Evolutionary conservation across 2,329 filamentous ascomycete genomes (phyloP), one percentile per base, ranked within the genome.

Genomic region (Incumbomyces lentus): DNA sequence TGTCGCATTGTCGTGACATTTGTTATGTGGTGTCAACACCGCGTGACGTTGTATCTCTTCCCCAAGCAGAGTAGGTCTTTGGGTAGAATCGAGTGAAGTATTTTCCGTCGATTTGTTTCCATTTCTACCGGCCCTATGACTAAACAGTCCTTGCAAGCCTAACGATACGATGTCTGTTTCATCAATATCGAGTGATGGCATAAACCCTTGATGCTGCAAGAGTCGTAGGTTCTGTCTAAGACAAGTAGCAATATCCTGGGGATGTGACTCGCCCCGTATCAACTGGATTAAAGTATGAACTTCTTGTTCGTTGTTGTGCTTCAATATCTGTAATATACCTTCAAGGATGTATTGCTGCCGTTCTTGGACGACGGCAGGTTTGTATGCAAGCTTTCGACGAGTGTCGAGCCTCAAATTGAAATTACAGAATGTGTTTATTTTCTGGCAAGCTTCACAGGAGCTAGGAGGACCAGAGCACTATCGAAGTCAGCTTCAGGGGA

Each of bases 261-360:
- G 42, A 16, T 11, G 16, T 30, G 42, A 33, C 13, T 45, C 33
- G 13, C 34, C 18, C 2, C 42, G 42, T n/a, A 45, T 45, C 34
- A 45, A 22, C 6, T 31, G n/a, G 18, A 45, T 11, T 11, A 45
- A 22, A 14, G 16, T 16, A 8, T 36, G 17, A 29, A 45, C 31
- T 14, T 45, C 42, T 22, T 30, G 19, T 14, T 22, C 8, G 13
- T 45, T 34, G 22, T 35, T 53, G 42, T 49, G 43, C 43, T 51
- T 54, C 32, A 48, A 33, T 19, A 36, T 44, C 29, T 52, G 48
- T 35, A 52, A 44, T n/a, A 48, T n/a, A 11, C 42, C 47, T 8
- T 39, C 30, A 22, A 49, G 30, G 13, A 49, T 46, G 36, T 46
- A 49, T 18, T 49, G 35, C 29, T 46, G 43, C 26, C 47, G 43